phyloP scores from a whole-genome alignment of 495 filamentous ascomycete species.

The Lophiotrema nucula region DNA sequence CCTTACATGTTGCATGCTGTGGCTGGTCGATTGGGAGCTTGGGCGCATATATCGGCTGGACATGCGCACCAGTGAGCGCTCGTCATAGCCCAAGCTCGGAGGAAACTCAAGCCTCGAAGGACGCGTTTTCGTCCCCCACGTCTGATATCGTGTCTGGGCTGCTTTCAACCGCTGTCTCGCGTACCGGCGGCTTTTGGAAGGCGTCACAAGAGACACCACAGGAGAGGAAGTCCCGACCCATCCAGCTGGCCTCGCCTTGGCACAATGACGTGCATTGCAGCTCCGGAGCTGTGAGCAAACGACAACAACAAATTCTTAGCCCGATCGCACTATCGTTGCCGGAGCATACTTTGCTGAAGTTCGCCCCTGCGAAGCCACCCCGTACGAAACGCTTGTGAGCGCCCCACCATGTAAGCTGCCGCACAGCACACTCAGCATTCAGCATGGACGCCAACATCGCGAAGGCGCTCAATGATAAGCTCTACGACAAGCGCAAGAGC shows the following conservation, averaged over 20 bases:
- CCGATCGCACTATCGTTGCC: too few relatives aligned
- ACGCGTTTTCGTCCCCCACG: background rate
- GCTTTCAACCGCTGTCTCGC: constrained; percentile 3
- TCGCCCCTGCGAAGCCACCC: too few relatives aligned
- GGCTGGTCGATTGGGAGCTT: background rate
- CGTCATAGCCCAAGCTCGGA: too few relatives aligned
- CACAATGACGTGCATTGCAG: constrained; percentile 4
- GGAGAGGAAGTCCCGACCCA: background rate
- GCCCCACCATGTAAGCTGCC: constrained; percentile 28
- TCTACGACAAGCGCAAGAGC: constrained; percentile 95
- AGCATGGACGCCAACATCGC: constrained; percentile 86
- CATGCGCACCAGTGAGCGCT: too few relatives aligned
- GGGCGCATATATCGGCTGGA: too few relatives aligned
- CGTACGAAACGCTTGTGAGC: too few relatives aligned
- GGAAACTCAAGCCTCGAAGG: too few relatives aligned
- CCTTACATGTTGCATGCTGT: constrained; percentile 1
- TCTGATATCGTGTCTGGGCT: background rate
- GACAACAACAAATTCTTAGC: background rate
- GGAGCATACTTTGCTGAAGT: too few relatives aligned
- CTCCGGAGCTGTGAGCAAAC: background rate
- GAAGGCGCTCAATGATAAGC: constrained; percentile 91
- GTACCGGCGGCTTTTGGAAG: constrained; percentile 1
- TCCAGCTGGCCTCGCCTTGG: constrained; percentile 1
- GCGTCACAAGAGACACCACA: background rate
- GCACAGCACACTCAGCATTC: background rate